Base-by-base conservation (phyloP, 306 rosid species). In the Cucurbita moschata region DNA sequence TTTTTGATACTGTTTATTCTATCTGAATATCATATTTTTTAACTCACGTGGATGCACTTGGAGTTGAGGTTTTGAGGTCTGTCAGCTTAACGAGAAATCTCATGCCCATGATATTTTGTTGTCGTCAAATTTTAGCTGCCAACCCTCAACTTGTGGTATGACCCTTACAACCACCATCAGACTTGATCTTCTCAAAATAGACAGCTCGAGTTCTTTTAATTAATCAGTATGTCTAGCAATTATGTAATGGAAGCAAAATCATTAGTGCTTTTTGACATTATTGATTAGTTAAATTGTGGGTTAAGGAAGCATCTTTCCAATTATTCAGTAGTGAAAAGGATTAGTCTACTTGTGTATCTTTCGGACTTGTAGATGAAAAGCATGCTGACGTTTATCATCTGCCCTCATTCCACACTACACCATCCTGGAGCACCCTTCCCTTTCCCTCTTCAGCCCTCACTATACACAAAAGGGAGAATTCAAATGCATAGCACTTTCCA, bases 101-200 rank as follows among this genome's bases (percentile, higher is more conserved):
- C 23, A 19, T 23, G 56, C 30, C 73, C 44, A 49, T 12, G 73
- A 46, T 21, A 21, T 47, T 69, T 69, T 69, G 9, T 68, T 46
- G 15, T 69, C 15, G 15, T 46, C 74, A 69, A 49, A 30, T 23
- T 18, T 30, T 69, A 30, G 11, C 4, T 39, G 4, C 42, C 7
- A 47, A 4, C 43, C 42, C 26, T 44, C 4, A n/a, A 46, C n/a
- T 26, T 12, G 16, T 51, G 7, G 23, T 68, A 21, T 46, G 73
- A 66, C 47, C 16, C 73, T 12, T 68, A 68, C 57, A 68, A 68
- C 73, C 57, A 68, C 57, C 73, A 68, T 47, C 26, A 47, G 73
- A 21, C n/a, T 42, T 66, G 38, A 43, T 16, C 42, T 65, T 18
- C 71, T 18, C 37, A 65, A 65, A 65, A 19, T 43, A 19, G 9